Base-by-base conservation (phyloP, 2,329 filamentous ascomycete species). In the Xylaria sp. region DNA sequence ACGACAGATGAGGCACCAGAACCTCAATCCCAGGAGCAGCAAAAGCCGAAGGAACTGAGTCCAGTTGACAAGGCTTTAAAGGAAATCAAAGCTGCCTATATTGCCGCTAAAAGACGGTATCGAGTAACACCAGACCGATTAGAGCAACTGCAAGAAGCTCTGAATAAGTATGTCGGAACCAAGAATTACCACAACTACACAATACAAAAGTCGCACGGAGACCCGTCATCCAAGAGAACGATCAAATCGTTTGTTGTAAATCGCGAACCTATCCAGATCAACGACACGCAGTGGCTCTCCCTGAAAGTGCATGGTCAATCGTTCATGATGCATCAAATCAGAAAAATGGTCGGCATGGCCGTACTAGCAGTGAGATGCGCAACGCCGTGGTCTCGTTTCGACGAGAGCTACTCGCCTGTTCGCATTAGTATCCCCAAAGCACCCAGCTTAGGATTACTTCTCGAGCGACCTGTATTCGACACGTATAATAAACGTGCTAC, bases 301-400 rank as follows among this genome's bases (percentile, higher is more conserved):
- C 86, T 98, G 74, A 97, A 97, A 80, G 94, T 99, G 28, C 96
- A 99, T 81, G 96, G 96, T 0, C 96, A 99, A 82, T 95, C 92
- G 78, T 99, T 99, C 86, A 99, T 99, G 96, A 99, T 99, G 96
- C 96, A 99, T 81, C 96, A 99, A 83, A 99, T 99, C 81, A 91
- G 96, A 77, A 99, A 98, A 83, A 98, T 99, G 96, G 93, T 99
- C 18, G 94, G 93, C 66, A 94, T 99, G 91, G 93, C 90, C 9
- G 90, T 93, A 41, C 85, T 99, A 69, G 85, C 95, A 6, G 91
- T 97, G 7, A 91, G 96, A 46, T 97, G 92, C 79, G 96, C 94
- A 60, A 91, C 91, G n/a, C 86, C 92, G 3, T 84, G 90, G 3
- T 83, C 88, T 12, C 88, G 92, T 34, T 92, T 99, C 74, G 80